Percentiles rank a stretch among this genome's conserved stretches.
phyloP scores from a whole-genome alignment of 2,329 filamentous ascomycete species.

The Fusarium pininemorale region DNA sequence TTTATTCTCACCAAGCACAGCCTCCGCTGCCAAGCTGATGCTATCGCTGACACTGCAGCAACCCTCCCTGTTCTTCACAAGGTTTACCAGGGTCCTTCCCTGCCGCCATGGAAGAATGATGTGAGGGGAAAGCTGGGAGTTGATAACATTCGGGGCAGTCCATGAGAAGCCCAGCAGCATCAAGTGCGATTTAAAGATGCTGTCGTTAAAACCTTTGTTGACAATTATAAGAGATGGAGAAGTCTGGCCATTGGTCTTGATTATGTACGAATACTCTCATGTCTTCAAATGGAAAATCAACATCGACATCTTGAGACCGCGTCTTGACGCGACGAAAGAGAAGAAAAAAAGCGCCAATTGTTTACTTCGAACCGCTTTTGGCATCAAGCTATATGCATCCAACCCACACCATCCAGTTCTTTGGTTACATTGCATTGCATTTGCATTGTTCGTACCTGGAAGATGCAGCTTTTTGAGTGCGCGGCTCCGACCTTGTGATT shows the following conservation, averaged over 20 bases:
- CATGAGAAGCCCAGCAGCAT: neutral
- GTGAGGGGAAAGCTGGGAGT: slow-evolving; percentile 7
- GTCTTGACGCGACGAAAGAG: neutral
- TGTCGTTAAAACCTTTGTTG: neutral
- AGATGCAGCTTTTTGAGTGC: slow-evolving; percentile 10
- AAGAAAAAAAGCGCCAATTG: neutral
- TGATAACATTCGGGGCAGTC: neutral
- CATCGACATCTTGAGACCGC: slow-evolving; percentile 4
- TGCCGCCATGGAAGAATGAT: slow-evolving; percentile 19
- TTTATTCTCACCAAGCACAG: slow-evolving; percentile 29
- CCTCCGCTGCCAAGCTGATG: slow-evolving; percentile 40
- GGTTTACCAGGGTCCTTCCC: slow-evolving; percentile 31
- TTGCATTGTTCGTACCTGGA: slow-evolving; percentile 32
- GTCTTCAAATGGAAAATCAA: neutral
- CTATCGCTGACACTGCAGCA: slow-evolving; percentile 40
- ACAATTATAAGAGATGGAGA: neutral
- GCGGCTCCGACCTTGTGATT: slow-evolving; percentile 34
- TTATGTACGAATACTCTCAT: neutral
- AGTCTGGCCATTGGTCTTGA: neutral
- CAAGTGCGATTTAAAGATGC: neutral
- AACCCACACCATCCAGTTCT: neutral
- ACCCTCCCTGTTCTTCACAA: slow-evolving; percentile 18
- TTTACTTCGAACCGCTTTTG: slow-evolving; percentile 35
- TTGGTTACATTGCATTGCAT: slow-evolving; percentile 14
- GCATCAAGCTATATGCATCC: slow-evolving; percentile 24